Percentiles rank a stretch among this genome's conserved stretches.
phyloP scores from a whole-genome alignment of 2,329 filamentous ascomycete genomes.

The Neopestalotiopsis clavispora region DNA sequence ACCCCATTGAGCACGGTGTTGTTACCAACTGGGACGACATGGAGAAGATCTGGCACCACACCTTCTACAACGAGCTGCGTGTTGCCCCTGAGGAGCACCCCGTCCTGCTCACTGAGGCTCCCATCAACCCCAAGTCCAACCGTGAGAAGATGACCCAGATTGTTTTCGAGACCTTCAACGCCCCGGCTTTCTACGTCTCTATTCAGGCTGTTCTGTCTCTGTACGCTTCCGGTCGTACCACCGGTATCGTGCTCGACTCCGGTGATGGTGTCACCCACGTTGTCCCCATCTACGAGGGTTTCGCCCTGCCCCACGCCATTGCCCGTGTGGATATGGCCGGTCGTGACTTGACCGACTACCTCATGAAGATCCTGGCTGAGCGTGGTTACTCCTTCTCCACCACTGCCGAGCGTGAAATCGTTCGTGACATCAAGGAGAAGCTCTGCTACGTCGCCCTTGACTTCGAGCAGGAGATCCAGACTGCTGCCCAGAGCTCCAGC shows the following conservation, averaged over 20 bases:
- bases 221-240: slow-evolving; percentile 99
- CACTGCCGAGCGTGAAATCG: slow-evolving; percentile 99
- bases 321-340: slow-evolving; percentile 99
- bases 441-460: slow-evolving; percentile 99
- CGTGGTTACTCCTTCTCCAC: slow-evolving; percentile 99
- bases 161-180: slow-evolving; percentile 99
- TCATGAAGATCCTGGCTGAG: slow-evolving; percentile 99
- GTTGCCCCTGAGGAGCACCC: slow-evolving; percentile 99
- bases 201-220: slow-evolving; percentile 99
- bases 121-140: slow-evolving; percentile 99
- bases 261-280: slow-evolving; percentile 99
- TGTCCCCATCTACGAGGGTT: slow-evolving; percentile 99
- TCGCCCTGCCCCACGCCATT: slow-evolving; percentile 99
- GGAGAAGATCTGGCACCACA: slow-evolving; percentile 99
- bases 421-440: slow-evolving; percentile 99
- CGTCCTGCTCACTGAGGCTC: slow-evolving; percentile 97
- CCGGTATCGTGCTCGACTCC: slow-evolving; percentile 99
- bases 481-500: slow-evolving; percentile 96
- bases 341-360: slow-evolving; percentile 99
- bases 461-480: slow-evolving; percentile 99
- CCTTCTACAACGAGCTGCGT: slow-evolving; percentile 99
- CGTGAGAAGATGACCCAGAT: slow-evolving; percentile 99
- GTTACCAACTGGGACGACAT: slow-evolving; percentile 99
- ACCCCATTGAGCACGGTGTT: slow-evolving; percentile 99
- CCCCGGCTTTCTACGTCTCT: slow-evolving; percentile 99